Evolutionary conservation across 345 rosid genomes (phyloP).

Genomic region (Isatis tinctoria): DNA sequence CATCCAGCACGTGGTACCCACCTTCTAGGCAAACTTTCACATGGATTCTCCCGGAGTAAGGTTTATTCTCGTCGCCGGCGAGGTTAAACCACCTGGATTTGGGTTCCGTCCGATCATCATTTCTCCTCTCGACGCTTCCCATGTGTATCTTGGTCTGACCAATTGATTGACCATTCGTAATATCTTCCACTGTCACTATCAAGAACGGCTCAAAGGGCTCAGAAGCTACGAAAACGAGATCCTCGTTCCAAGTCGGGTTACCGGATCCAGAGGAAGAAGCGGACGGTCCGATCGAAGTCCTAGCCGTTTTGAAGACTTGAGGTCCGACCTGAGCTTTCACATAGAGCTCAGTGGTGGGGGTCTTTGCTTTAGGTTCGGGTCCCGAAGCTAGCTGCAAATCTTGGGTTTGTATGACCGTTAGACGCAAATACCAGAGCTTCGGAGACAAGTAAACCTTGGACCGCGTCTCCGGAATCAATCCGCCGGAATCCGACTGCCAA

Average conservation of each 20-base stretch:
- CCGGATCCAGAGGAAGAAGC: constrained; percentile 41
- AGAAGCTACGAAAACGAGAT: constrained; percentile 81
- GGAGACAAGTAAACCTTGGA: constrained; percentile 90
- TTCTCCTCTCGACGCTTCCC: constrained; percentile 65
- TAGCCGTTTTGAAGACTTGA: constrained; percentile 75
- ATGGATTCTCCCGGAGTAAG: constrained; percentile 78
- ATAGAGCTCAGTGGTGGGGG: constrained; percentile 51
- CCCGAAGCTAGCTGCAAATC: constrained; percentile 72
- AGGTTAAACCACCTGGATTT: constrained; percentile 87
- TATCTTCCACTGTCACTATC: constrained; percentile 66
- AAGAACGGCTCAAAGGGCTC: constrained; percentile 93
- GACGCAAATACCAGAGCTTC: constrained; percentile 88
- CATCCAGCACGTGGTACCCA: constrained; percentile 90
- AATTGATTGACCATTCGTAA: constrained; percentile 44
- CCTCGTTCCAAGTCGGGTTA: constrained; percentile 94
- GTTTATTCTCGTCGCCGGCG: constrained; percentile 55
- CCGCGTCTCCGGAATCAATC: constrained; percentile 79
- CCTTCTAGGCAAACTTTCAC: constrained; percentile 76
- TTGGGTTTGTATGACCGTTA: constrained; percentile 97
- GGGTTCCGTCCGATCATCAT: constrained; percentile 50
- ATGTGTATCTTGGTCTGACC: constrained; percentile 67
- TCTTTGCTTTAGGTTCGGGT: constrained; percentile 60
- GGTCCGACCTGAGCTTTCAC: constrained; percentile 83
- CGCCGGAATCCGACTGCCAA: constrained; percentile 98
- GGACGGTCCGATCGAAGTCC: constrained; percentile 56